A percentile compares a stretch with the other conserved stretches of the same genome.
phyloP scores from a whole-genome alignment of 805 yeast species.

The Barnettozyma sp. region DNA sequence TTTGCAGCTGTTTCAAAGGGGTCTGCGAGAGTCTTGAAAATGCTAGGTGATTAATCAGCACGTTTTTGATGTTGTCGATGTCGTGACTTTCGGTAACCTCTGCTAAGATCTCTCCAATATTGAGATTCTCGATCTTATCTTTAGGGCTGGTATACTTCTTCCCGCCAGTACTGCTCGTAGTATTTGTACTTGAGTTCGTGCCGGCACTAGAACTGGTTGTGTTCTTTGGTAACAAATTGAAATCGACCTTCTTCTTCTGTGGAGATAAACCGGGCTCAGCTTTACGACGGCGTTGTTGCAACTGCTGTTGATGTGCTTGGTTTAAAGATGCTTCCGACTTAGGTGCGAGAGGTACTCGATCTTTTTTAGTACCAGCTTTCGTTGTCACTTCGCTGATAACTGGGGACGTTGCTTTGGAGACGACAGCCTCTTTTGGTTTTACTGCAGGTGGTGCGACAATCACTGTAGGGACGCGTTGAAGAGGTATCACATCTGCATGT shows the following conservation, averaged over 20 bases:
- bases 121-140: slow-evolving; percentile 25
- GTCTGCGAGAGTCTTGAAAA: slow-evolving; percentile 84
- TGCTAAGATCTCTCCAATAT: slow-evolving; percentile 25
- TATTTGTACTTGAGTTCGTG: slow-evolving; percentile 5
- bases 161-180: too few relatives aligned
- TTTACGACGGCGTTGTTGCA: slow-evolving; percentile 24
- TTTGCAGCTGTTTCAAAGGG: slow-evolving; percentile 64
- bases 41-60: slow-evolving; percentile 78
- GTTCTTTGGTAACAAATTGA: too few relatives aligned
- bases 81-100: slow-evolving; percentile 29
- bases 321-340: slow-evolving; percentile 17
- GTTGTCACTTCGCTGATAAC: slow-evolving; percentile 2
- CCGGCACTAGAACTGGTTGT: background rate
- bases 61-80: slow-evolving; percentile 49
- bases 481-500: slow-evolving; percentile 1
- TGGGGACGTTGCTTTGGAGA: too few relatives aligned
- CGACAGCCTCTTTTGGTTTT: too few relatives aligned
- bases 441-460: background rate
- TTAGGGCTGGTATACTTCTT: slow-evolving; percentile 13
- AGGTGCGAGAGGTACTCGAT: slow-evolving; percentile 11
- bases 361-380: too few relatives aligned
- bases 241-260: slow-evolving; percentile 24
- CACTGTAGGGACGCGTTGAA: slow-evolving; percentile 6
- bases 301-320: slow-evolving; percentile 11
- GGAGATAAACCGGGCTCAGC: slow-evolving; percentile 27